phyloP scores from a whole-genome alignment of 495 filamentous ascomycete genomes.

The Extremus antarcticus region DNA sequence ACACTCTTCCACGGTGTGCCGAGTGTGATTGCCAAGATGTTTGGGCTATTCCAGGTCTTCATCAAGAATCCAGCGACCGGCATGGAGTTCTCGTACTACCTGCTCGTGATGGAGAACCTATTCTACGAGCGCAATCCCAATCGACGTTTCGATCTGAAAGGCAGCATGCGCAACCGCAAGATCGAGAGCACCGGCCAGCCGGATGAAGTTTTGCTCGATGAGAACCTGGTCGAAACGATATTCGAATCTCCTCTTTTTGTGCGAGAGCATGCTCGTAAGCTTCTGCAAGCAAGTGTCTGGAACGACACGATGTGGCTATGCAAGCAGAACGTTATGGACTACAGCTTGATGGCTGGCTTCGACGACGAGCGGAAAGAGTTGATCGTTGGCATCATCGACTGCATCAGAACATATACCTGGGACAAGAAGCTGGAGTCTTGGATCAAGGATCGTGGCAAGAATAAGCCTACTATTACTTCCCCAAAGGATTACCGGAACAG shows the following conservation, averaged over 20 bases:
- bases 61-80: conserved; percentile 92
- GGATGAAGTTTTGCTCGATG: conserved; percentile 91
- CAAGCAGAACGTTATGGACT: conserved; percentile 96
- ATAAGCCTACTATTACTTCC: conserved; percentile 88
- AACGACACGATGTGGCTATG: conserved; percentile 94
- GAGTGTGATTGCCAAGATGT: conserved; percentile 97
- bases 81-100: conserved; percentile 86
- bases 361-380: conserved; percentile 82
- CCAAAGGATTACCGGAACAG: conserved; percentile 95
- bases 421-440: conserved; percentile 98
- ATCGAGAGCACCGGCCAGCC: conserved; percentile 89
- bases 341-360: conserved; percentile 95
- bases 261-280: conserved; percentile 82
- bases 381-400: conserved; percentile 95
- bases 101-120: conserved; percentile 95
- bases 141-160: conserved; percentile 88
- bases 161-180: conserved; percentile 95
- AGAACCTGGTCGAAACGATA: conserved; percentile 99
- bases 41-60: conserved; percentile 92
- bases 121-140: conserved; percentile 90
- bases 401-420: conserved; percentile 98
- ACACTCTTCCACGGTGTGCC: conserved; percentile 92
- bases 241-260: conserved; percentile 93
- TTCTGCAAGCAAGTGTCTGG: conserved; percentile 73
- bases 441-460: conserved; percentile 94